These are phyloP conservation scores for Cercospora sojina DNA, from an alignment of 2,329 filamentous ascomycete genomes.

Conservation along the genomic window DNA sequence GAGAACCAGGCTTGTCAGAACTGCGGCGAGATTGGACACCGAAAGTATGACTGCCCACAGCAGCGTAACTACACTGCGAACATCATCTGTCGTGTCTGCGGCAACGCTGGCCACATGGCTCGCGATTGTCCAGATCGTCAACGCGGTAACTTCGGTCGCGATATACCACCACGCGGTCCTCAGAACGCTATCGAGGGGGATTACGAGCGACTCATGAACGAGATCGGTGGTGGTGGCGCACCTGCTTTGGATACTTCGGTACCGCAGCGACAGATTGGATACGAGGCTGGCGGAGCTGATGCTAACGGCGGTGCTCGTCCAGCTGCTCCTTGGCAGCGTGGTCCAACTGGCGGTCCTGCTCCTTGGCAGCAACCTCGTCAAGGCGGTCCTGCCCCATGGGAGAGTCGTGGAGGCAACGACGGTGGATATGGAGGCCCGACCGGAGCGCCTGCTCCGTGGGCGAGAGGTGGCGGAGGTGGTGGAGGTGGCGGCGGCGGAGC, in stretches of 20 bases:
- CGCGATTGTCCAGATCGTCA: conserved; percentile 95
- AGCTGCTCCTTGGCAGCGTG: conserved; percentile 34
- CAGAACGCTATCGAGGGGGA: conserved; percentile 81
- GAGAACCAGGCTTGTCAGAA: conserved; percentile 99
- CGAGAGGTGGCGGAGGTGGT: conserved; percentile 17
- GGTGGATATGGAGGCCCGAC: conserved; percentile 27
- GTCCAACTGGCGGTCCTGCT: conserved; percentile 35
- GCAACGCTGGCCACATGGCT: conserved; percentile 97
- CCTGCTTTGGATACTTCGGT: conserved; percentile 48
- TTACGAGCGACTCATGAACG: conserved; percentile 98
- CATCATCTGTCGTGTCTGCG: conserved; percentile 97
- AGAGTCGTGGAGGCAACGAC: conserved; percentile 28
- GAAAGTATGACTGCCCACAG: conserved; percentile 98
- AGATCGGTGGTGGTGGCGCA: conserved; percentile 67
- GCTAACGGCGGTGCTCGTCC: conserved; percentile 58
- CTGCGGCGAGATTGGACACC: conserved; percentile 95
- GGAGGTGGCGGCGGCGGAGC: conserved; percentile 27
- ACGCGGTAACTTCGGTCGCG: conserved; percentile 88
- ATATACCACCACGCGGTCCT: conserved; percentile 55
- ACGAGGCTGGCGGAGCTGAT: conserved; percentile 66
- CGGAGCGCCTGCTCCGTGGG: conserved; percentile 28
- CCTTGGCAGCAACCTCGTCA: conserved; percentile 39
- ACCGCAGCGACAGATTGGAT: conserved; percentile 79
- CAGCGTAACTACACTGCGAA: conserved; percentile 98
- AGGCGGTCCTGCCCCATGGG: conserved; percentile 41